phyloP scores from a whole-genome alignment of 1,284 basidiomycete genomes.

The Golubevia pallescens region DNA sequence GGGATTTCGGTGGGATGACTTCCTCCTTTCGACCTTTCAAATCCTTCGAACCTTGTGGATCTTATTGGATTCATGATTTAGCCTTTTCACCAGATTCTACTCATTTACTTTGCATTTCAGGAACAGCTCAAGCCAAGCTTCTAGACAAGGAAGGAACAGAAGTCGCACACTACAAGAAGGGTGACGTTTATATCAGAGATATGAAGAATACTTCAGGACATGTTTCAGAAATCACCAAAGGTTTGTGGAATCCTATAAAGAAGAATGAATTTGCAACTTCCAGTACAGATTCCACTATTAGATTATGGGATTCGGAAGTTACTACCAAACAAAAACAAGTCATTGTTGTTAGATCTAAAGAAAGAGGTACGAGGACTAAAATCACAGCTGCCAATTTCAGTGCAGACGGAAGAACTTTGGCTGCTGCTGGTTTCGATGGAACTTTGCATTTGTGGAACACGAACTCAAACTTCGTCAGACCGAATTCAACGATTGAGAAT shows the following conservation, averaged over 20 bases:
- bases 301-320: constrained; percentile 93
- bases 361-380: constrained; percentile 91
- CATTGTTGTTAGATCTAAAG: constrained; percentile 94
- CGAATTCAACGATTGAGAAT: constrained; percentile 80
- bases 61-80: constrained; percentile 69
- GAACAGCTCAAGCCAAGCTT: constrained; percentile 83
- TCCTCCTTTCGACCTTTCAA: constrained; percentile 84
- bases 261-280: constrained; percentile 83
- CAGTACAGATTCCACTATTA: constrained; percentile 91
- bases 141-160: constrained; percentile 70
- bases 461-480: constrained; percentile 87
- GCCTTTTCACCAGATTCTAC: constrained; percentile 24
- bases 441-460: constrained; percentile 90
- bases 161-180: constrained; percentile 73
- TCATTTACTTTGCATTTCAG: constrained; percentile 70
- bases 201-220: constrained; percentile 97
- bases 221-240: constrained; percentile 86
- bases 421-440: constrained; percentile 82
- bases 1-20: constrained; percentile 99
- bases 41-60: constrained; percentile 89
- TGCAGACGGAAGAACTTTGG: constrained; percentile 22
- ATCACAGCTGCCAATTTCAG: constrained; percentile 70
- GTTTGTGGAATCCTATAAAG: constrained; percentile 88
- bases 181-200: constrained; percentile 96
- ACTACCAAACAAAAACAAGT: constrained; percentile 88